These are phyloP conservation scores for Peterozyma xylosa DNA, from an alignment of 805 yeast genomes.

Conservation along the genomic window DNA sequence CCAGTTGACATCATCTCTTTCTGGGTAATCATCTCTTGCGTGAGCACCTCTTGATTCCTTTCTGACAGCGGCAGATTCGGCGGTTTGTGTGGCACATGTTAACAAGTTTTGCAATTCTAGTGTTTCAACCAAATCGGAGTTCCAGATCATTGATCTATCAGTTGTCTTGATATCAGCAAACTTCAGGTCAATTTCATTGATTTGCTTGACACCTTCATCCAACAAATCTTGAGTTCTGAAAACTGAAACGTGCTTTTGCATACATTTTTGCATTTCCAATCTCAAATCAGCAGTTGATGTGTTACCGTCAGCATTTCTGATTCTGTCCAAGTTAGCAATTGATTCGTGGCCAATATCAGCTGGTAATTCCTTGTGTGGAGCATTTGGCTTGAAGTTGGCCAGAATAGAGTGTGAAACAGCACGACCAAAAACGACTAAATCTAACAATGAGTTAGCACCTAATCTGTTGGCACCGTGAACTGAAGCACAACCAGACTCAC, in stretches of 20 bases:
- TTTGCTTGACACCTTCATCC: slow-evolving; percentile 83
- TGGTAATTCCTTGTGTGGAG: slow-evolving; percentile 76
- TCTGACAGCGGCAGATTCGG: slow-evolving; percentile 89
- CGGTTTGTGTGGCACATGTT: slow-evolving; percentile 96
- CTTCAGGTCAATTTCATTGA: slow-evolving; percentile 65
- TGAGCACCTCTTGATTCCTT: slow-evolving; percentile 99
- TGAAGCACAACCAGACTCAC: slow-evolving; percentile 98
- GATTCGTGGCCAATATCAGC: slow-evolving; percentile 86
- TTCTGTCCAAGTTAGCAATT: slow-evolving; percentile 79
- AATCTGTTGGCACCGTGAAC: slow-evolving; percentile 99
- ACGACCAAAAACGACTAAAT: slow-evolving; percentile 96
- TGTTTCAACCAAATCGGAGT: slow-evolving; percentile 93
- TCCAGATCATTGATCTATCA: slow-evolving; percentile 98
- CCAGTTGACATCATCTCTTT: slow-evolving; percentile 95
- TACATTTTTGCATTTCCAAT: slow-evolving; percentile 85
- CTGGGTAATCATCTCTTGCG: slow-evolving; percentile 96
- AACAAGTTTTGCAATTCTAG: slow-evolving; percentile 92
- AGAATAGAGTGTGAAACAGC: slow-evolving; percentile 92
- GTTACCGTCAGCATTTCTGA: slow-evolving; percentile 82
- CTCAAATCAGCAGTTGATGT: slow-evolving; percentile 83
- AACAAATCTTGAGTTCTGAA: slow-evolving; percentile 90
- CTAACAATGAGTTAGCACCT: slow-evolving; percentile 96
- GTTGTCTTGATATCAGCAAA: slow-evolving; percentile 76
- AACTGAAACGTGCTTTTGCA: slow-evolving; percentile 96
- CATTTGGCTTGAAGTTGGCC: slow-evolving; percentile 80